Conservation (phyloP, 139 green algal genomes). For the Chlorella sp. region DNA sequence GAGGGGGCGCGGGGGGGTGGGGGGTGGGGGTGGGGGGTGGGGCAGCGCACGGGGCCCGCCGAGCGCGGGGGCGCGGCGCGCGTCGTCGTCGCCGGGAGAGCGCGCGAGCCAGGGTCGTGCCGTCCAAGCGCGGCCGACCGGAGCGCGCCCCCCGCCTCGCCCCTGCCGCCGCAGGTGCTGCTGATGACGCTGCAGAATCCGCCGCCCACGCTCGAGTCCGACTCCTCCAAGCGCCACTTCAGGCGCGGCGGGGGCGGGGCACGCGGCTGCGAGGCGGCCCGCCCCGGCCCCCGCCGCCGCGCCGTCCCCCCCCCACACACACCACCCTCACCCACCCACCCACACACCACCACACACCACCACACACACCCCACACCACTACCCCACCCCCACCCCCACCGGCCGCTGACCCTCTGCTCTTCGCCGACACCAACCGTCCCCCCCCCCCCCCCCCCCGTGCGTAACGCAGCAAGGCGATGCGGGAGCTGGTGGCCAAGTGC, state of each 20-base stretch:
- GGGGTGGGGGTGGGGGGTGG: no score
- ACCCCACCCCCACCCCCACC: background rate
- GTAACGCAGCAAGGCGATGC: constrained; percentile 66
- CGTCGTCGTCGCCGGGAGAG: no score
- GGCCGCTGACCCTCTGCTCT: no score
- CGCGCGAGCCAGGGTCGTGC: no score
- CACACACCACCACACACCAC: background rate
- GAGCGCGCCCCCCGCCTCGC: background rate
- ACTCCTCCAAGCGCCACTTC: constrained; percentile 80
- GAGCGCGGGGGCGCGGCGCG: no score
- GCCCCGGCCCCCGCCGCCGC: no score
- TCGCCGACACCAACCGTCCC: background rate
- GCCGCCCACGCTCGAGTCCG: constrained; percentile 85
- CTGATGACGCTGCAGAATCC: constrained; percentile 97
- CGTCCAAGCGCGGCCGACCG: no score
- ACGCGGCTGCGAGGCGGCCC: no score
- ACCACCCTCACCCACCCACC: no score
- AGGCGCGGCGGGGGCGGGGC: background rate
- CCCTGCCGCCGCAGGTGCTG: constrained; percentile 44
- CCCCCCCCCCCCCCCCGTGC: background rate
- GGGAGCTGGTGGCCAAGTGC: constrained; percentile 94
- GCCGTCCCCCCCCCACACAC: no score
- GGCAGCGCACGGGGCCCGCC: no score
- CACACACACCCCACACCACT: background rate
- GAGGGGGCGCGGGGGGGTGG: no score